Base-by-base conservation (phyloP, 441 rosid genomes). In the Aleurites moluccanus region DNA sequence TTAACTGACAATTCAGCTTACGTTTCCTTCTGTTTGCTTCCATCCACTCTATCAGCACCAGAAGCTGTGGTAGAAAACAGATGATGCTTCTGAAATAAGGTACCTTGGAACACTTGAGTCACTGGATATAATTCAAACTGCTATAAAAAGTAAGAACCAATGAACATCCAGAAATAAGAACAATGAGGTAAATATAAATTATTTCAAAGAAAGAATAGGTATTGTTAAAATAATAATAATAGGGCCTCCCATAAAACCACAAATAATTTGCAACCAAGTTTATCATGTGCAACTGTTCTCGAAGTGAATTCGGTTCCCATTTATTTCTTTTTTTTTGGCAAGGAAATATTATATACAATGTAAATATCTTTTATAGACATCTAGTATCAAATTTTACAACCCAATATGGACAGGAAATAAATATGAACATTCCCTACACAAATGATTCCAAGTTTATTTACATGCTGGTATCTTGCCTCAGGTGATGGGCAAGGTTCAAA, bases 21-120 rank as follows among this genome's bases (percentile, higher is more conserved):
- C 97, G 40, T 85, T 83, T 90, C 85, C 30, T 78, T 85, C 74
- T 79, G 79, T 79, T 82, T 79, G 15, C 67, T 79, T 49, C 75
- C 72, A 52, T 74, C 86, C 18, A 50, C 82, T 45, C 67, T 60
- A 73, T 69, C 62, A 57, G 70, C 59, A 0, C 79, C 74, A 52
- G 84, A 75, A 83, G 84, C 62, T n/a, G 87, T 61, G 44, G 85
- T 75, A 70, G 83, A 86, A 79, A 79, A 85, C n/a, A 69, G 76
- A 55, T 15, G 67, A 57, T 78, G 56, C 60, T 52, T 83, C 67
- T 75, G 88, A 78, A 78, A 82, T 30, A 83, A 25, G 65, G 80
- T 72, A 73, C 83, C 80, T 16, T 73, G 85, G 77, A 80, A 77
- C 16, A 55, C 76, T 80, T 81, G 81, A 64, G 64, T 59, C 71